Base-by-base conservation (phyloP, 768 basidiomycete species). In the Serendipita sp. region DNA sequence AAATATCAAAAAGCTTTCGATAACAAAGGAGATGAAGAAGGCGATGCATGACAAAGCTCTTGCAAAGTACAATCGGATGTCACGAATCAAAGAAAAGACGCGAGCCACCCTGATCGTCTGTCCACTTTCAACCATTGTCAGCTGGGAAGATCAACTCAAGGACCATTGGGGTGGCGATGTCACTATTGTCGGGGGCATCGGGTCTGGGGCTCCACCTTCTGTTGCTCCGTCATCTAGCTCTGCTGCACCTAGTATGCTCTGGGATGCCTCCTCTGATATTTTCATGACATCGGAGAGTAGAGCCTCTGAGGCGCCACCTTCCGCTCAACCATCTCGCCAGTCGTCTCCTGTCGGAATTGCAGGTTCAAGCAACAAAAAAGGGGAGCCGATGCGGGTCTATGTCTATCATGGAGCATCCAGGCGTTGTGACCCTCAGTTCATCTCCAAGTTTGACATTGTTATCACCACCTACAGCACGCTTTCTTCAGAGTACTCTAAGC, bases 71-170 rank as follows among this genome's bases (percentile, higher is more conserved):
- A 76, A 78, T 3, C 80, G 92, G 62, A 80, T 81, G 15, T 85
- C 84, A 68, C 83, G 88, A 38, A 86, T 95, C 70, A 93, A 91
- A 74, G 77, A 80, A 41, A 86, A 84, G 69, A 90, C 88, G 70
- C 84, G 92, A 38, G 96, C 88, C 18, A 97, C 96, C 3, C 76
- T 99, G n/a, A 91, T 99, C 70, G 82, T 99, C 34, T 98, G 96
- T 70, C 96, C 96, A 4, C 79, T 99, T 44, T 93, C 92, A 10
- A 99, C 96, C 3, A 92, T 99, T 1, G 85, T 90, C 56, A 98
- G 98, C 71, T 99, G 96, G 96, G 96, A 99, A 76, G 92, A 95
- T 65, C 96, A 99, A 74, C 92, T 99, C 71, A 83, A 88, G 65
- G 96, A 99, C 72, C 96, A 99, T 73, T 97, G 93, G 93, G 83